These are phyloP conservation scores for Volvox africanus DNA, from an alignment of 139 green algal species.

Conservation along the genomic window DNA sequence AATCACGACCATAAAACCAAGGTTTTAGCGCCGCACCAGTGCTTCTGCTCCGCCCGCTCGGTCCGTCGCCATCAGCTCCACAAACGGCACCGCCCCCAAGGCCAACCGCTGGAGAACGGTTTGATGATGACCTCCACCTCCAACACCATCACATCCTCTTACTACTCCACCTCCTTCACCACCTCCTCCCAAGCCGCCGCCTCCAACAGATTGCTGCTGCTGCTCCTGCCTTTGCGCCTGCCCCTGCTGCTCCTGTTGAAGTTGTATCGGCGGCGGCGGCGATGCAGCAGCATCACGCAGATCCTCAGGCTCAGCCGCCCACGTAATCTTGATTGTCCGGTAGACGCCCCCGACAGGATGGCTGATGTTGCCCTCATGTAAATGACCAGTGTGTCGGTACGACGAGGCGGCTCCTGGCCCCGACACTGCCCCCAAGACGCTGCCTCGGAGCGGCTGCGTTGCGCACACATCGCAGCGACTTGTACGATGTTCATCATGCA, in stretches of 20 bases:
- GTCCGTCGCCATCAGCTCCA: conserved; percentile 65
- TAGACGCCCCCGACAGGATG: background rate
- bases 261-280: background rate
- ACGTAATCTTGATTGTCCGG: conserved; percentile 32
- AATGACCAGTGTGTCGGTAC: background rate
- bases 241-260: no score
- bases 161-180: no score
- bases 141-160: background rate
- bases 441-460: background rate
- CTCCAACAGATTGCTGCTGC: background rate
- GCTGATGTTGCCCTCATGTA: background rate
- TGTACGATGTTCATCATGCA: no score
- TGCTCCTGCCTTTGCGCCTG: background rate
- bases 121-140: background rate
- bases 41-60: conserved; percentile 60
- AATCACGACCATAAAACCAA: background rate
- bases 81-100: conserved; percentile 65
- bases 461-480: no score
- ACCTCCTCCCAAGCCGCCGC: background rate
- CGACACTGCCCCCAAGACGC: background rate
- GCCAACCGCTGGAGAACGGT: conserved; percentile 46
- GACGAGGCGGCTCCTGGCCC: background rate
- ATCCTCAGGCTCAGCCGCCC: conserved; percentile 37
- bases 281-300: background rate
- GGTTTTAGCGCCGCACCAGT: conserved; percentile 31